Evolutionary conservation across 164 flowering plant species (phyloP), one percentile per base, ranked within the genome.

Genomic region (Vitis rotundifolia): DNA sequence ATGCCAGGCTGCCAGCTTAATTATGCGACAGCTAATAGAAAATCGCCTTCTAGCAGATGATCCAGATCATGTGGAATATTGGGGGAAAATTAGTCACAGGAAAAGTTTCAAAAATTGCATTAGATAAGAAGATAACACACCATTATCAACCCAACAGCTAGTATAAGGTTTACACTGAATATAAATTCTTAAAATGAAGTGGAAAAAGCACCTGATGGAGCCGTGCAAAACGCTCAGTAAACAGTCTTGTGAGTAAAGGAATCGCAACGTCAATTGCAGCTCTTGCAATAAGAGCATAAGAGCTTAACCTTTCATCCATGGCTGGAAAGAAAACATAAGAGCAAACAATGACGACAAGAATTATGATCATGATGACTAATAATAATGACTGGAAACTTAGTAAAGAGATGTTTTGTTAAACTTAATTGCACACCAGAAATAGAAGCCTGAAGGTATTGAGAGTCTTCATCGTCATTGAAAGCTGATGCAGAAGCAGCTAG

Each of bases 271-370:
- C 91, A 73, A 83, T 74, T 19, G 98, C 88, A 66, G 87, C 93
- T 72, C 99, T 89, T 49, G 92, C 99, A 78, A 95, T 91, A 74
- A 93, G 92, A 67, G 97, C 98, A 86, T 93, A 93, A 16, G 97
- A 90, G 78, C 91, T 87, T 78, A 96, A 76, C 68, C 97, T 91
- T 70, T 96, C 98, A 78, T 96, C 98, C 94, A 90, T 90, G 57
- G 88, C 99, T 96, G 85, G 73, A 76, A 79, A 72, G 12, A 72
- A 8, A 60, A 75, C 3, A 53, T 22, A 62, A 49, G 2, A 19
- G 60, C 26, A 52, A 11, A 70, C 53, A 47, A n/a, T 51, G 64
- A 68, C 9, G 47, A 48, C 16, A 50, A n/a, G 12, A 11, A 48
- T 15, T 15, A 49, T 10, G 11, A 60, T 44, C 8, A 66, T 56